Evolutionary conservation across 2,329 filamentous ascomycete genomes (phyloP).

Genomic region (Chaetomium olivaceum): DNA sequence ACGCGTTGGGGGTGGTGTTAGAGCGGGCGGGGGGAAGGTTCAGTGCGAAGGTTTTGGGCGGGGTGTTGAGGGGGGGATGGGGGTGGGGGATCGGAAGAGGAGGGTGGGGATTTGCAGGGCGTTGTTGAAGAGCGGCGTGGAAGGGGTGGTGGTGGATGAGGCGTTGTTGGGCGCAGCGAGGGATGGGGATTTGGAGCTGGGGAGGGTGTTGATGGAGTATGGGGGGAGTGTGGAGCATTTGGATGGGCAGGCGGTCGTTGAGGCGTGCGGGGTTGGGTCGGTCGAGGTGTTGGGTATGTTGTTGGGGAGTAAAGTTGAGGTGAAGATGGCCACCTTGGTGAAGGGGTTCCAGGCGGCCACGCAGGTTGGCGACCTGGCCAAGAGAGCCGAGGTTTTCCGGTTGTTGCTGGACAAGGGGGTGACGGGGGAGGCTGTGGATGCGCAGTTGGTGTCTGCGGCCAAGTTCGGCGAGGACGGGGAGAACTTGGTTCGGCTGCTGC

Average conservation of each 20-base stretch:
- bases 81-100: conserved; percentile 41
- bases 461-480: conserved; percentile 53
- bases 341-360: conserved; percentile 58
- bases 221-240: conserved; percentile 54
- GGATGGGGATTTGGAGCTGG: conserved; percentile 54
- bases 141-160: conserved; percentile 48
- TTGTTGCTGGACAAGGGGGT: conserved; percentile 53
- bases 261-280: conserved; percentile 55
- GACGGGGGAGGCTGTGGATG: conserved; percentile 52
- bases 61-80: conserved; percentile 47
- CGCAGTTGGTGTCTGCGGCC: conserved; percentile 55
- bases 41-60: conserved; percentile 43
- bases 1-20: conserved; percentile 51
- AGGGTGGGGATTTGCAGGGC: conserved; percentile 48
- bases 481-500: conserved; percentile 51
- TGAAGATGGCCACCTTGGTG: conserved; percentile 47
- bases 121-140: conserved; percentile 50
- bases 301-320: conserved; percentile 44
- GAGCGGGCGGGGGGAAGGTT: conserved; percentile 40
- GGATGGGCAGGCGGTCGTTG: conserved; percentile 55
- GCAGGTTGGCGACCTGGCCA: conserved; percentile 51
- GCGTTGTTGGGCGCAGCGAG: conserved; percentile 53
- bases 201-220: conserved; percentile 52
- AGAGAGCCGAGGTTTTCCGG: conserved; percentile 52
- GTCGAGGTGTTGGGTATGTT: conserved; percentile 53